phyloP scores from a whole-genome alignment of 176 grass and related monocot species.

The Bromus sterilis region DNA sequence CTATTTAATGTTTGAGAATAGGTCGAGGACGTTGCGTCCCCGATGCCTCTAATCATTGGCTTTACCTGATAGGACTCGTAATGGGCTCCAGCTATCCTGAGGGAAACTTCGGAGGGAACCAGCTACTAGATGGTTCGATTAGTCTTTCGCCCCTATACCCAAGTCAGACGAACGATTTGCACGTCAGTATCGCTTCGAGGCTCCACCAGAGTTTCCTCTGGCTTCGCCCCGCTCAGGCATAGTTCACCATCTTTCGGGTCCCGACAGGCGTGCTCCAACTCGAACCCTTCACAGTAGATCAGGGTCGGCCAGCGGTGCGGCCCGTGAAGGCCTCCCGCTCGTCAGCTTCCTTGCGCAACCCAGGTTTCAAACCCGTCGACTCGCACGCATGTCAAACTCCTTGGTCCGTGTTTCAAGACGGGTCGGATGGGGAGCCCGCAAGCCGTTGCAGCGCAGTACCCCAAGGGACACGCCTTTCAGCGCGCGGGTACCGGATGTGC shows the following conservation, averaged over 20 bases:
- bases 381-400: conserved; percentile 56
- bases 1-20: background rate
- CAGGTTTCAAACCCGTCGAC: background rate
- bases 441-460: background rate
- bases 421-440: conserved; percentile 24
- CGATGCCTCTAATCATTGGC: conserved; percentile 84
- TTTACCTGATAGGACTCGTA: conserved; percentile 75
- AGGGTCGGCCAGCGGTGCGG: conserved; percentile 47
- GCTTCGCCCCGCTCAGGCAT: conserved; percentile 66
- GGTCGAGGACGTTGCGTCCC: conserved; percentile 16
- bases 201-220: conserved; percentile 72
- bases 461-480: too few species aligned
- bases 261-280: conserved; percentile 59
- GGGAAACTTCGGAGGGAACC: conserved; percentile 69
- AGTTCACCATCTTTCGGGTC: conserved; percentile 83
- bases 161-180: conserved; percentile 62
- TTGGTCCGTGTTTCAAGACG: conserved; percentile 80
- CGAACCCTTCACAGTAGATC: conserved; percentile 78
- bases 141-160: conserved; percentile 75
- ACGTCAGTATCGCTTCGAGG: conserved; percentile 46
- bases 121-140: conserved; percentile 76
- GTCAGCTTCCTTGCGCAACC: background rate
- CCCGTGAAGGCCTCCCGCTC: background rate
- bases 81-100: conserved; percentile 64
- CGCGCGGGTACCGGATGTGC: too few species aligned